Evolutionary conservation across 75 land plant genomes (phyloP), one percentile per base, ranked within the genome.

Genomic region (Picea sitchensis): DNA sequence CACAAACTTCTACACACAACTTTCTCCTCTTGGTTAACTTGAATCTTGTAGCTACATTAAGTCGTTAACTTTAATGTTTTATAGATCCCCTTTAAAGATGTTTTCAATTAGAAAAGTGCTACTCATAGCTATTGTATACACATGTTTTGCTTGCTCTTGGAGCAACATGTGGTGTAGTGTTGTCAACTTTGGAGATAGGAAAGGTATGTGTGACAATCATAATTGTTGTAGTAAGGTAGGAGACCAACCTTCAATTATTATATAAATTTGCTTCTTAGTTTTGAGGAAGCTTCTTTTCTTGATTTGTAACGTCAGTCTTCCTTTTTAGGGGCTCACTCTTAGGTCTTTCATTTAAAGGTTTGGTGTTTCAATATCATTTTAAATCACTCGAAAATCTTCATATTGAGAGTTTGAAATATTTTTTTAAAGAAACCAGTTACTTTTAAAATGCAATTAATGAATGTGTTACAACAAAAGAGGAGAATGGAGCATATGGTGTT

Each of bases 101-200:
- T 3, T 65, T 65, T 69, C 8, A 20, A 69, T n/a, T 36, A 15
- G 31, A 38, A 32, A 68, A 36, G 2, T 36, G 18, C 47, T 38
- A 20, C 47, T 38, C 12, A 69, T 38, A 8, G 59, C 23, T 74
- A 11, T 74, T 74, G 23, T 34, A 14, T 54, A 26, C 32, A 61
- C 84, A 97, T 98, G 99, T 97, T 6, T 80, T 97, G 80, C 89
- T 97, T 59, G 95, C 95, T 75, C 91, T 97, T 71, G 98, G 99
- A 76, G 99, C 99, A 14, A 95, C 95, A 69, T 98, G 99, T 59
- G 99, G 99, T 51, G 99, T 97, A 74, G 99, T 98, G 8, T 76
- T 93, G 60, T 90, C 99, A 54, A 98, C 99, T 78, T 94, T 97
- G 54, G 98, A 97, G 76, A 94, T 97, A 68, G 99, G 99, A 60